phyloP scores from a whole-genome alignment of 148 eudicot species.

The Fallopia convolvulus region DNA sequence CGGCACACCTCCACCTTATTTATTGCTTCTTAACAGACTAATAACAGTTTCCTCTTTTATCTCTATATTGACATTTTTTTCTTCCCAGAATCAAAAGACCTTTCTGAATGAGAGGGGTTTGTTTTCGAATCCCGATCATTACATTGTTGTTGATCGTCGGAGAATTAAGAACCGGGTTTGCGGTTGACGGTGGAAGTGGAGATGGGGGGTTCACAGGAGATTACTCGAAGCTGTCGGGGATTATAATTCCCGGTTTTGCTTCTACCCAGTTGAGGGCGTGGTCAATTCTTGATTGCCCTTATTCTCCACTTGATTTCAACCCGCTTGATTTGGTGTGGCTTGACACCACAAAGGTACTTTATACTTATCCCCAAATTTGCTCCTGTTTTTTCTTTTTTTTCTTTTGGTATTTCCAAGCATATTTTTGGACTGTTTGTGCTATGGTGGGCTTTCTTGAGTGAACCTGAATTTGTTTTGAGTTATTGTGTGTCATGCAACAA shows the following conservation, averaged over 20 bases:
- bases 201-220: slow-evolving; percentile 35
- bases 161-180: slow-evolving; percentile 7
- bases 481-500: not conserved
- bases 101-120: slow-evolving; percentile 4
- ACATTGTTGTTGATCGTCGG: slow-evolving; percentile 3
- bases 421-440: not conserved
- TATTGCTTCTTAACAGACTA: not conserved
- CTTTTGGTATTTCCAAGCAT: too few species aligned
- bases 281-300: slow-evolving; percentile 94
- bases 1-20: not conserved
- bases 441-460: not conserved
- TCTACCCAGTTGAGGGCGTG: slow-evolving; percentile 92
- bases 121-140: not conserved
- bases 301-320: slow-evolving; percentile 89
- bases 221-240: slow-evolving; percentile 60
- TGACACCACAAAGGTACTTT: slow-evolving; percentile 70
- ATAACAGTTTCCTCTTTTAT: not conserved
- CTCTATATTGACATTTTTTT: not conserved
- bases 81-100: not conserved
- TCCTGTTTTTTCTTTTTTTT: not conserved
- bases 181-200: slow-evolving; percentile 4
- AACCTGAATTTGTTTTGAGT: not conserved
- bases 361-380: not conserved
- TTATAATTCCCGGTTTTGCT: slow-evolving; percentile 93
- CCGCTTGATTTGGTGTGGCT: slow-evolving; percentile 99